Conservation (phyloP, 495 filamentous ascomycete genomes). For the Alectoria sarmentosa region DNA sequence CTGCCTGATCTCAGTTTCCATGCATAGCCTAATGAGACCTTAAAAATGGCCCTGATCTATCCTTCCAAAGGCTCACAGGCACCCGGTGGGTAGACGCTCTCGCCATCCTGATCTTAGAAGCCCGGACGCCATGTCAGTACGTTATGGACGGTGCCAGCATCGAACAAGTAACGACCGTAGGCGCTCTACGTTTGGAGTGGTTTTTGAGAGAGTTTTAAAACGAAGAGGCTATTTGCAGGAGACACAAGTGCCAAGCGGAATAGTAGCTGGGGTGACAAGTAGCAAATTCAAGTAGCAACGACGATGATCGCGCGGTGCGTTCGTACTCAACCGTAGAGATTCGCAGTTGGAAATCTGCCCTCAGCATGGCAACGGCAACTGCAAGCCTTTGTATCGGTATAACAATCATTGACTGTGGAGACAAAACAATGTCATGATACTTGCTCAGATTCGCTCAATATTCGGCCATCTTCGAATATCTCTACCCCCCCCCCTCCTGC, state of each 20-base stretch:
- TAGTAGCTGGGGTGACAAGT: neutral
- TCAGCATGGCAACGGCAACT: neutral
- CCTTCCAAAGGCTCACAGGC: too few species aligned
- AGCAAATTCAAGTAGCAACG: neutral
- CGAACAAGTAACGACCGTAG: too few species aligned
- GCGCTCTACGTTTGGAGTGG: too few species aligned
- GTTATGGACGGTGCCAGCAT: too few species aligned
- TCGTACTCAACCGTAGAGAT: neutral
- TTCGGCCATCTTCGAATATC: neutral
- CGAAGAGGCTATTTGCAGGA: too few species aligned
- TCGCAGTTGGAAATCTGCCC: neutral
- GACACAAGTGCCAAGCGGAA: neutral
- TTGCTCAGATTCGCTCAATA: neutral
- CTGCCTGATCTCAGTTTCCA: neutral
- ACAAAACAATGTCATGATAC: too few species aligned
- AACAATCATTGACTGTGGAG: neutral
- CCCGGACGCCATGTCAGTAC: too few species aligned
- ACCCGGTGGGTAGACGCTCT: too few species aligned
- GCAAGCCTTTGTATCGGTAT: neutral
- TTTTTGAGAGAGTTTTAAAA: too few species aligned
- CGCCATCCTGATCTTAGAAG: too few species aligned
- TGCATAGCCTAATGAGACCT: neutral
- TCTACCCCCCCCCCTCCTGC: constrained; percentile 8
- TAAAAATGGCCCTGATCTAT: too few species aligned
- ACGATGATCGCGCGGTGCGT: neutral